Evolutionary conservation across 2,329 filamentous ascomycete species (phyloP).

Genomic region (Catunica adiposa): DNA sequence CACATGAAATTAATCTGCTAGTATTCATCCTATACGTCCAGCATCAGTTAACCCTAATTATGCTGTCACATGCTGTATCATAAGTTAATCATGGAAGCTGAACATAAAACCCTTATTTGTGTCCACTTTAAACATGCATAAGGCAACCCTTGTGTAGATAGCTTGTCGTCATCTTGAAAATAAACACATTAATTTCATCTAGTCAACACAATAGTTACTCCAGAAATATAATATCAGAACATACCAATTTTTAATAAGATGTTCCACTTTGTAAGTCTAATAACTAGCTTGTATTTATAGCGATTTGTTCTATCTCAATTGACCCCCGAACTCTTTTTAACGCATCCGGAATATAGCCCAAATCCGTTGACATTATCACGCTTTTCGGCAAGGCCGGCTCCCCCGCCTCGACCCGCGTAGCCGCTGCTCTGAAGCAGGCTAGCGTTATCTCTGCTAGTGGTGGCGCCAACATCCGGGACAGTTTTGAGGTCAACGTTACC

Average conservation of each 20-base stretch:
- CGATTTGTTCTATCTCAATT: no score
- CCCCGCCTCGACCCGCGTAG: constrained; percentile 55
- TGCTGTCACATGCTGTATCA: no score
- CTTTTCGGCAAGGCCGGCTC: constrained; percentile 80
- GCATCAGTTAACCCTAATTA: no score
- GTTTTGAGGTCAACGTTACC: constrained; percentile 78
- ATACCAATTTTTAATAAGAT: constrained; percentile 20
- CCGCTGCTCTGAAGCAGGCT: constrained; percentile 56
- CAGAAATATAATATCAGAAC: no score
- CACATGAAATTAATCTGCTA: no score
- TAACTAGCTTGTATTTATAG: background rate
- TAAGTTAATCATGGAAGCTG: background rate
- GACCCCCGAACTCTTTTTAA: constrained; percentile 15
- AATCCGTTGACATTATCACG: constrained; percentile 78
- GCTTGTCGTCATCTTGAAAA: no score
- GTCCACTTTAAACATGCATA: background rate
- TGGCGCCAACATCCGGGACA: constrained; percentile 29
- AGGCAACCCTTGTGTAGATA: no score
- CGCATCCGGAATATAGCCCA: constrained; percentile 36
- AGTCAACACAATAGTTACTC: no score
- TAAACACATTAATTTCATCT: no score
- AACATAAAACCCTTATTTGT: background rate
- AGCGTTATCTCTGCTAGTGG: constrained; percentile 33
- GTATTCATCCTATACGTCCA: no score
- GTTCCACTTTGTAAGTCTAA: constrained; percentile 34